Base-by-base conservation (phyloP, 192 early-diverging fungal genomes). In the Nowakowskiella sp. region DNA sequence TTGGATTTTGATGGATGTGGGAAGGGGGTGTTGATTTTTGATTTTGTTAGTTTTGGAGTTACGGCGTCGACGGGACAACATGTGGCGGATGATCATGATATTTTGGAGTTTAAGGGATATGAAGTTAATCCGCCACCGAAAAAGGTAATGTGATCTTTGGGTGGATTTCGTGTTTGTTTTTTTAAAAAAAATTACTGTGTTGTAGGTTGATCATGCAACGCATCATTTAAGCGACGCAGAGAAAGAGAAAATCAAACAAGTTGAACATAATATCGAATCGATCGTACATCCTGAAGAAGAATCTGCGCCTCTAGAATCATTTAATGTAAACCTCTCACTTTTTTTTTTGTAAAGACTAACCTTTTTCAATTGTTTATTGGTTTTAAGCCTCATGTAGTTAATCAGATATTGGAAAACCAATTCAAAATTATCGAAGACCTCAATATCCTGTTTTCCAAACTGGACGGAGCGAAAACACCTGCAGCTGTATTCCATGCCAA, bases 51-150 rank as follows among this genome's bases (percentile, higher is more conserved):
- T n/a, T 22, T 49, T 47, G 5, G 26, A 26, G 10, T 55, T 45
- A 45, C 34, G 62, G 61, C 47, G 22, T 3, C 42, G 23, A 47
- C n/a, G n/a, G n/a, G 44, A 19, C 31, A 64, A 28, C 27, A 39
- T 30, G 42, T 22, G 42, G 42, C 66, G 63, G 88, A 90, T 68
- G 88, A 90, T 61, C 88, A 90, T 47, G 86, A 89, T 65, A 43
- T 90, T 21, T 52, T 72, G 13, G 65, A 76, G 0, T 77, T 88
- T 46, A 84, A 87, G 45, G 66, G 76, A 0, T 85, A 74, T 26
- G 78, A 90, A 55, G 58, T 85, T 7, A 77, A 90, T 39, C 86
- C 86, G 13, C 55, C 63, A 10, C 58, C 58, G 34, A 68, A 66
- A 27, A 58, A 64, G 56, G 26, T 34, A 60, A 61, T 47, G 56